Conservation (phyloP, 2,329 filamentous ascomycete genomes). For the Clarireedia paspali region DNA sequence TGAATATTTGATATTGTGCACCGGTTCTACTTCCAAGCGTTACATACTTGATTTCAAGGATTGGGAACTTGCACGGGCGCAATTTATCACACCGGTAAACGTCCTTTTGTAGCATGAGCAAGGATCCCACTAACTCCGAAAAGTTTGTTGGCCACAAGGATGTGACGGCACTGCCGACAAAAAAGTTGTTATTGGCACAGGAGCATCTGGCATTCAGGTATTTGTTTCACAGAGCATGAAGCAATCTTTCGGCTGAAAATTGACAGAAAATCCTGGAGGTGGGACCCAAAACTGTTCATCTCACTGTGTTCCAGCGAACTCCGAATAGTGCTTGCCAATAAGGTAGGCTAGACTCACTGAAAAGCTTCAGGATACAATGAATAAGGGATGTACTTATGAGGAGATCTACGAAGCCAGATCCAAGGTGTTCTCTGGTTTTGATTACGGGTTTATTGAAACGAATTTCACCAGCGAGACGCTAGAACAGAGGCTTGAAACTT, state of each 20-base stretch:
- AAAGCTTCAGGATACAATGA: slow-evolving; percentile 37
- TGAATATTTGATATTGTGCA: neutral
- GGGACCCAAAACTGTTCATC: slow-evolving; percentile 32
- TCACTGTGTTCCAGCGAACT: slow-evolving; percentile 48
- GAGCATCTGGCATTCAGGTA: slow-evolving; percentile 22
- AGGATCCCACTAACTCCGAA: neutral
- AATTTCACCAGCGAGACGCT: slow-evolving; percentile 36
- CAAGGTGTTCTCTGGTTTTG: slow-evolving; percentile 43
- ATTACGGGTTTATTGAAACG: slow-evolving; percentile 39
- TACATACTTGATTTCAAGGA: neutral
- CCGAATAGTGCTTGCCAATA: slow-evolving; percentile 55
- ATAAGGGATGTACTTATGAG: slow-evolving; percentile 30
- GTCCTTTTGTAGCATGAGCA: neutral
- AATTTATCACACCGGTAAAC: neutral
- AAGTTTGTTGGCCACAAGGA: neutral
- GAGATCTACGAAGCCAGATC: slow-evolving; percentile 37
- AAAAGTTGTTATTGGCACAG: slow-evolving; percentile 46
- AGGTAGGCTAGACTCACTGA: slow-evolving; percentile 36
- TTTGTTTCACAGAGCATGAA: neutral
- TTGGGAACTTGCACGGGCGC: neutral
- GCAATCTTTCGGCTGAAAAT: neutral
- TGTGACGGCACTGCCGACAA: slow-evolving; percentile 31
- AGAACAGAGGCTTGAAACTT: slow-evolving; percentile 37
- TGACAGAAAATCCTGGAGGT: slow-evolving; percentile 17
- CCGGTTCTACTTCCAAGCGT: neutral